phyloP scores from a whole-genome alignment of 495 filamentous ascomycete genomes.

The Penicillium pulvis region DNA sequence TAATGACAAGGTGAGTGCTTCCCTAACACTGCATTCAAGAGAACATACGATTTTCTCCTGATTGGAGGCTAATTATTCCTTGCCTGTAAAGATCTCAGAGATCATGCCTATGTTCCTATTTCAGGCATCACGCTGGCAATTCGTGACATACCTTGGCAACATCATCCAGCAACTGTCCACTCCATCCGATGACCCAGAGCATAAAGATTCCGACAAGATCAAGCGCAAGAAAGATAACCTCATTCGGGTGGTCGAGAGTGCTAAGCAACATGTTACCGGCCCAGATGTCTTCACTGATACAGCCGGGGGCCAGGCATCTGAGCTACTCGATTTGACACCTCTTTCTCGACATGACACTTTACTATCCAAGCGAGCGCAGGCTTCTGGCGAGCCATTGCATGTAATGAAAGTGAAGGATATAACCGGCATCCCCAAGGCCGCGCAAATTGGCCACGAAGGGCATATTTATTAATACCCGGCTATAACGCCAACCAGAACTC shows the following conservation, averaged over 20 bases:
- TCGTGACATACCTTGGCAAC: conserved; percentile 67
- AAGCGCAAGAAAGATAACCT: conserved; percentile 47
- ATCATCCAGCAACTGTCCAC: conserved; percentile 54
- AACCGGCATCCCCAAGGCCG: conserved; percentile 50
- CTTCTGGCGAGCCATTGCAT: conserved; percentile 25
- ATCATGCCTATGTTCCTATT: conserved; percentile 89
- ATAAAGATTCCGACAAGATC: conserved; percentile 32
- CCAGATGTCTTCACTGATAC: conserved; percentile 37
- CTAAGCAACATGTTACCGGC: conserved; percentile 35
- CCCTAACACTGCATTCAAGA: neutral
- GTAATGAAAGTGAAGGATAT: conserved; percentile 43
- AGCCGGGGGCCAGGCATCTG: conserved; percentile 21
- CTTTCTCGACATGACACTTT: conserved; percentile 30
- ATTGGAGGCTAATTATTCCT: conserved; percentile 10
- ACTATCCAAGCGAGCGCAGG: conserved; percentile 29
- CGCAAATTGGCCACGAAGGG: conserved; percentile 44
- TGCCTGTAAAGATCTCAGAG: conserved; percentile 62
- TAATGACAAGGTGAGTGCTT: conserved; percentile 55
- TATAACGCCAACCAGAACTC: neutral
- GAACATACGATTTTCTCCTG: neutral
- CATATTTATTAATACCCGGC: conserved; percentile 41
- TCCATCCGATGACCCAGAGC: conserved; percentile 20
- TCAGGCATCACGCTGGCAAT: conserved; percentile 78
- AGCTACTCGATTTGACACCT: conserved; percentile 37
- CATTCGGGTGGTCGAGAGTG: conserved; percentile 36